These are phyloP conservation scores for Sungouiozyma ichnusensis DNA, from an alignment of 805 yeast genomes.

Conservation along the genomic window DNA sequence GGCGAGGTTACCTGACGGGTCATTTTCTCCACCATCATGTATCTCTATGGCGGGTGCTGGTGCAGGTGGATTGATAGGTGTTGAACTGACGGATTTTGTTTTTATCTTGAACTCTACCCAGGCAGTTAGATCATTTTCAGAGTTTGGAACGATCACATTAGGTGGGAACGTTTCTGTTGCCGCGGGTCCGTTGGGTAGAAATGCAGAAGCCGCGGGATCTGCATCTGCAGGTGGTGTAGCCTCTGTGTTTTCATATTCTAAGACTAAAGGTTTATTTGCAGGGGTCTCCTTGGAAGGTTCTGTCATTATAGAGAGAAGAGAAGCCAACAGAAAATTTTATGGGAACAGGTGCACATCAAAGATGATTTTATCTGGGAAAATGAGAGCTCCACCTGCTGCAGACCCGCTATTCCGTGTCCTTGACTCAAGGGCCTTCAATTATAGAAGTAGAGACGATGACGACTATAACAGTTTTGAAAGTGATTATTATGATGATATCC, in stretches of 20 bases:
- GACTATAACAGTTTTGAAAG: slow-evolving; percentile 55
- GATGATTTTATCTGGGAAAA: slow-evolving; percentile 69
- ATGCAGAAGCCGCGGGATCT: slow-evolving; percentile 94
- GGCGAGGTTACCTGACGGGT: slow-evolving; percentile 86
- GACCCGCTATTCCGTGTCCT: slow-evolving; percentile 79
- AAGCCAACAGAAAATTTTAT: slow-evolving; percentile 90
- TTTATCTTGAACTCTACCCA: slow-evolving; percentile 77
- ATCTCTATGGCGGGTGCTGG: slow-evolving; percentile 96
- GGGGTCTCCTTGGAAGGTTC: slow-evolving; percentile 97
- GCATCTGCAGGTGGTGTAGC: slow-evolving; percentile 83
- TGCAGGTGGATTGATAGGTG: slow-evolving; percentile 96
- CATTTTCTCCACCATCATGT: slow-evolving; percentile 97
- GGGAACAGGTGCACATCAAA: slow-evolving; percentile 86
- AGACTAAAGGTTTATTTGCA: slow-evolving; percentile 93
- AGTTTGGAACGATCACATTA: slow-evolving; percentile 83
- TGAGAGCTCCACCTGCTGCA: slow-evolving; percentile 87
- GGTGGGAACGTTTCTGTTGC: slow-evolving; percentile 95
- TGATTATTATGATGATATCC: slow-evolving; percentile 48
- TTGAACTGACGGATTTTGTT: slow-evolving; percentile 92
- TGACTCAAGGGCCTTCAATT: slow-evolving; percentile 73
- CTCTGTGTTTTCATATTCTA: slow-evolving; percentile 86
- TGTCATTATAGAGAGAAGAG: slow-evolving; percentile 91
- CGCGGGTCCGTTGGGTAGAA: slow-evolving; percentile 95
- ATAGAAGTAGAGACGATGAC: slow-evolving; percentile 38
- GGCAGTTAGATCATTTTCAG: slow-evolving; percentile 91